These are phyloP conservation scores for Rhodotorula sp. DNA, from an alignment of 1,284 basidiomycete species.

Conservation along the genomic window DNA sequence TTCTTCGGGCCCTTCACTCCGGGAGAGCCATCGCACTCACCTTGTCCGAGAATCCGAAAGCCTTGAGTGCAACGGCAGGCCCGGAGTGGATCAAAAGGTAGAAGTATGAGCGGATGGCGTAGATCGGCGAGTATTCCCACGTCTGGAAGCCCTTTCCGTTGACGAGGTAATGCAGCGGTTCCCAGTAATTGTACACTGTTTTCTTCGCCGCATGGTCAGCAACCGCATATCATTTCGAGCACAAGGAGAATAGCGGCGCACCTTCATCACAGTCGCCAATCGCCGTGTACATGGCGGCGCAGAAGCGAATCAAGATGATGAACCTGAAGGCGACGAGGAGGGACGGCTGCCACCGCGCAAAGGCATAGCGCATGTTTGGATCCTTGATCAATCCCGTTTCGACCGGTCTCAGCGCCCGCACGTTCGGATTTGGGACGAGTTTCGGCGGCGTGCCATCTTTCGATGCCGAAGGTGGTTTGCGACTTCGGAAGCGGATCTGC, in stretches of 20 bases:
- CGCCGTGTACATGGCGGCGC: constrained; percentile 85
- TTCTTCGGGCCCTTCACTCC: not conserved
- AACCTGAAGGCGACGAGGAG: constrained; percentile 80
- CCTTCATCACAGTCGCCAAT: constrained; percentile 98
- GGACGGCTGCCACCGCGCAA: constrained; percentile 75
- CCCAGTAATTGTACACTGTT: constrained; percentile 97
- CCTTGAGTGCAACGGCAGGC: constrained; percentile 49
- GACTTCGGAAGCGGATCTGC: constrained; percentile 33
- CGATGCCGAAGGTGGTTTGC: not conserved
- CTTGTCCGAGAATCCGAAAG: constrained; percentile 49
- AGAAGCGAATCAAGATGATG: constrained; percentile 74
- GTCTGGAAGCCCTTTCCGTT: constrained; percentile 75
- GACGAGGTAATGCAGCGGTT: constrained; percentile 83
- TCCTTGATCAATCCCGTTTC: constrained; percentile 35
- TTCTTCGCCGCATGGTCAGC: not conserved
- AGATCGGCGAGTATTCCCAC: constrained; percentile 92
- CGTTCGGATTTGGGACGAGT: constrained; percentile 16
- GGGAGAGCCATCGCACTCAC: constrained; percentile 40
- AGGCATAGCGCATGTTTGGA: constrained; percentile 43
- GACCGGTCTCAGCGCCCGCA: constrained; percentile 19
- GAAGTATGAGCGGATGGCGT: constrained; percentile 88
- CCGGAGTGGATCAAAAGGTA: constrained; percentile 73
- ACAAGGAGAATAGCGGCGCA: constrained; percentile 48
- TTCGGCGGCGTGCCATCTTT: not conserved
- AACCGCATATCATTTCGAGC: not conserved